Evolutionary conservation across 257 asterid species (phyloP), one percentile per base, ranked within the genome.

Genomic region (Salvia hispanica): DNA sequence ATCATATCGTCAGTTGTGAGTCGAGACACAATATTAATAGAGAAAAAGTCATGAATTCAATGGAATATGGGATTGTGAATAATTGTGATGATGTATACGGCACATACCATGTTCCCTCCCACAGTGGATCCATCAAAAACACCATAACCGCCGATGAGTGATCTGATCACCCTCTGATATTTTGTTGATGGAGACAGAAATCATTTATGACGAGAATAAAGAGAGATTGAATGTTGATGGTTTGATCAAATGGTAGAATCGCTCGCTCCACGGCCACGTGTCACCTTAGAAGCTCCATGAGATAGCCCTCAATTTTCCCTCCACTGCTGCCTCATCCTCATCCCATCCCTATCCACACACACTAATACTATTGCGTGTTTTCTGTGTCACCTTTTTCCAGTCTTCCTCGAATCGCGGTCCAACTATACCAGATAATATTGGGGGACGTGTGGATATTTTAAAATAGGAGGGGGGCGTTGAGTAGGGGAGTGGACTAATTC

Each of bases 221-320:
- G 0, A 54, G 8, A 62, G 33, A 31, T 52, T 42, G 11, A 61
- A 64, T 31, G 57, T 44, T 31, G 45, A 54, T 37, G 1, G 37
- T 31, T 25, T 63, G 34, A 43, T 39, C 13, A 34, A 28, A 34
- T 31, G 48, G 59, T 2, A 48, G 42, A 72, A 64, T 31, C 7
- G n/a, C n/a, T n/a, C n/a, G n/a, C n/a, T n/a, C n/a, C 65, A 73
- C 69, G 77, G 69, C 75, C 82, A 82, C 84, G 86, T 82, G 84
- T 79, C 84, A n/a, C 7, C 61, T 46, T 71, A 28, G 28, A 18
- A 39, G 61, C 52, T 15, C 33, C 48, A 66, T 61, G 59, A 47
- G 74, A 79, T 77, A 67, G 44, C 46, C 79, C 74, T 47, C 52
- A 56, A 42, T 62, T 70, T 77, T 31, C 81, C 81, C 74, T 82